Percentiles rank a stretch among this genome's conserved stretches.
phyloP scores from a whole-genome alignment of 2,329 filamentous ascomycete genomes.

The Colletotrichum phormii region DNA sequence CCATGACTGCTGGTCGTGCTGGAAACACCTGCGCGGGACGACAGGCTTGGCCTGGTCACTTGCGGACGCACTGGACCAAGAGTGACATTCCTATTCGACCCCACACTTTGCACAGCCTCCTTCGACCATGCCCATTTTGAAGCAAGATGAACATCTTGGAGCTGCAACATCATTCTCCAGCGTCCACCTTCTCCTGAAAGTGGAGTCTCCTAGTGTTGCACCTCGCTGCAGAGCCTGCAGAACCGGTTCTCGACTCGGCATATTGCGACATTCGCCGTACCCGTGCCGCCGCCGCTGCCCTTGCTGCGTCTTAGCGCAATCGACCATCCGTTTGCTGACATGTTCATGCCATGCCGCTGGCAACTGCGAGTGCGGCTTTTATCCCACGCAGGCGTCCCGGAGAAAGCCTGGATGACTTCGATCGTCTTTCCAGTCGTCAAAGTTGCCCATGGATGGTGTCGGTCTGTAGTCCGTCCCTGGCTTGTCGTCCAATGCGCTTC shows the following conservation, averaged over 20 bases:
- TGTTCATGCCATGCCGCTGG: background rate
- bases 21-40: slow-evolving; percentile 30
- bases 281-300: background rate
- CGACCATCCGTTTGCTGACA: slow-evolving; percentile 7
- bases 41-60: slow-evolving; percentile 30
- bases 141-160: slow-evolving; percentile 37
- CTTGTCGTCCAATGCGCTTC: slow-evolving; percentile 20
- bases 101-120: slow-evolving; percentile 38
- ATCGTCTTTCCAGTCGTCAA: background rate
- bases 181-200: slow-evolving; percentile 35
- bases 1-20: slow-evolving; percentile 19
- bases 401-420: background rate
- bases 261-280: slow-evolving; percentile 13
- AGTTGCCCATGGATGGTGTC: background rate
- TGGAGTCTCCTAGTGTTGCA: slow-evolving; percentile 8
- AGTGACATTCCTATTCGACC: slow-evolving; percentile 35
- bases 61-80: slow-evolving; percentile 26
- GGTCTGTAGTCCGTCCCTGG: slow-evolving; percentile 10
- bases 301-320: background rate
- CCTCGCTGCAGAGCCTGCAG: slow-evolving; percentile 28
- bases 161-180: slow-evolving; percentile 34
- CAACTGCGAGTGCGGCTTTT: background rate
- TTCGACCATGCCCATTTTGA: slow-evolving; percentile 36
- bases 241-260: slow-evolving; percentile 29
- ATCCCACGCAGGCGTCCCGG: slow-evolving; percentile 6